A percentile compares a stretch with the other conserved stretches of the same genome.
These are phyloP conservation scores for Collybia nuda DNA, from an alignment of 768 basidiomycete species.

Conservation along the genomic window DNA sequence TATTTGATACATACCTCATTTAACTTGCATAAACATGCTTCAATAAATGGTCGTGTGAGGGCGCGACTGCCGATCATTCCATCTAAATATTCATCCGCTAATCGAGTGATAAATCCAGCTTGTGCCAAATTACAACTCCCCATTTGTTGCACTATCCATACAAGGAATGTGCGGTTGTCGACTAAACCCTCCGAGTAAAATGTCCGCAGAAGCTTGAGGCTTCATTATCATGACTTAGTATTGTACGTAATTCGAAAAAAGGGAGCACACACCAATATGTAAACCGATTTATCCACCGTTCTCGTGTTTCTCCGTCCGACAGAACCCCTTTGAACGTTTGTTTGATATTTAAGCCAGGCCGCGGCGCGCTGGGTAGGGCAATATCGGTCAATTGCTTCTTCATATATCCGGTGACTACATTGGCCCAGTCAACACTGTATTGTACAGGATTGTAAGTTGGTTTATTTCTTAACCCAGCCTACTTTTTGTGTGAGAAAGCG, in stretches of 20 bases:
- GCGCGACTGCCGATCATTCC: constrained; percentile 69
- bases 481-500: background rate
- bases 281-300: constrained; percentile 78
- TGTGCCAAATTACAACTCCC: constrained; percentile 78
- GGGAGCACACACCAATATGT: constrained; percentile 59
- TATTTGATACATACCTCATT: constrained; percentile 48
- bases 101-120: constrained; percentile 68
- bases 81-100: constrained; percentile 80
- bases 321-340: constrained; percentile 83
- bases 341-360: constrained; percentile 77
- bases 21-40: constrained; percentile 68
- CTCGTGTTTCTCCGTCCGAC: constrained; percentile 66
- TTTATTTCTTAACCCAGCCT: constrained; percentile 78
- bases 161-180: constrained; percentile 73
- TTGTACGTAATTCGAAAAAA: too few relatives aligned
- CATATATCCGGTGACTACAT: constrained; percentile 75
- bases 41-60: constrained; percentile 65
- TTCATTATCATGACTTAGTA: constrained; percentile 20
- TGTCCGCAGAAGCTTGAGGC: constrained; percentile 67
- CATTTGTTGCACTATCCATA: constrained; percentile 81
- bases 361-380: constrained; percentile 74
- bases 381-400: constrained; percentile 84
- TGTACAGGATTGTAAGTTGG: constrained; percentile 80
- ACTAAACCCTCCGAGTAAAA: constrained; percentile 83
- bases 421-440: constrained; percentile 86